Conservation (phyloP, 169 alveolate species). For the Plasmodium relictum region DNA sequence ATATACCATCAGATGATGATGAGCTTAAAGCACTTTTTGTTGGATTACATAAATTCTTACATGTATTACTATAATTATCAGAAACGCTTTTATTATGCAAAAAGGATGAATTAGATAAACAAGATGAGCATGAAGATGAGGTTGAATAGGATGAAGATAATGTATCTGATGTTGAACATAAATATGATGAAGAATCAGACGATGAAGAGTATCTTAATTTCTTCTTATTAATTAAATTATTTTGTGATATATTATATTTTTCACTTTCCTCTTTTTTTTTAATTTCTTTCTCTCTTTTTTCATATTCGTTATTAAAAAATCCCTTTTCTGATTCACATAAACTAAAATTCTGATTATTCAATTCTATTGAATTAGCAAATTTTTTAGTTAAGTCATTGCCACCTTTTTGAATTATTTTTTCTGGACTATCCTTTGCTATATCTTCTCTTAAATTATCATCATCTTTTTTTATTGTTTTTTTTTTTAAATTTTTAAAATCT, state of each 20-base stretch:
- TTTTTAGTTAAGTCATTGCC: neutral
- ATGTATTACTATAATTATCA: neutral
- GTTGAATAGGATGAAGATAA: conserved; percentile 17
- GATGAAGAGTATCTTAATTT: conserved; percentile 11
- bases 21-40: conserved; percentile 11
- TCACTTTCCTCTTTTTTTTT: neutral
- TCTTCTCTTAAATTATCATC: neutral
- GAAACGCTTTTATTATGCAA: neutral
- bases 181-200: conserved; percentile 18
- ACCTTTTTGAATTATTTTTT: neutral
- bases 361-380: too few relatives aligned
- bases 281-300: neutral
- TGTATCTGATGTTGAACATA: neutral
- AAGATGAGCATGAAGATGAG: conserved; percentile 12
- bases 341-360: neutral
- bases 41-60: conserved; percentile 36
- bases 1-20: conserved; percentile 9
- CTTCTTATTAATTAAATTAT: neutral
- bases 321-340: neutral
- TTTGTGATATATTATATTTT: too few relatives aligned
- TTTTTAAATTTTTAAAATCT: neutral
- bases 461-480: neutral
- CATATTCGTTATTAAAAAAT: neutral
- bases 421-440: neutral
- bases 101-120: conserved; percentile 3